These are phyloP conservation scores for Crithidia bombi DNA, from an alignment of 208 protist species.

Conservation along the genomic window DNA sequence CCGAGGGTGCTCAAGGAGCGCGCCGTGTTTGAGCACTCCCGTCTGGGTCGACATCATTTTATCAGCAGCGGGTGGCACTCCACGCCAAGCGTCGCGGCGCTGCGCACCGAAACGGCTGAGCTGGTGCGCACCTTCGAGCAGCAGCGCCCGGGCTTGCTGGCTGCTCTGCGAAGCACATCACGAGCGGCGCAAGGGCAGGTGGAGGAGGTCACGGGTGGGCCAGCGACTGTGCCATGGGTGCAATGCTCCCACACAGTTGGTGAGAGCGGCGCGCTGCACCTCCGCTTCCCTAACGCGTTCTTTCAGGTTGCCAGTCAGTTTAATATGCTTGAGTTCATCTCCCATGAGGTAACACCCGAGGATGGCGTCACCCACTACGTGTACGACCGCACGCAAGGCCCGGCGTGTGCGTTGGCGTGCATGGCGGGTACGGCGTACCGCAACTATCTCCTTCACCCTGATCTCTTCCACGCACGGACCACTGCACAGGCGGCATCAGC, in stretches of 20 bases:
- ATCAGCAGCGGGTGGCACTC: constrained; percentile 49
- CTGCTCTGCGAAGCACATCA: background rate
- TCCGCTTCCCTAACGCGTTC: constrained; percentile 34
- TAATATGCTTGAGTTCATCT: constrained; percentile 75
- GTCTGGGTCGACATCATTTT: constrained; percentile 1
- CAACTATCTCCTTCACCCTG: constrained; percentile 67
- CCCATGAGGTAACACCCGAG: constrained; percentile 40
- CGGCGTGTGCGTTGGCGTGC: constrained; percentile 66
- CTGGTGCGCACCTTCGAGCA: constrained; percentile 27
- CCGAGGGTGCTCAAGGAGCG: constrained; percentile 24
- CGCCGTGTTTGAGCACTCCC: constrained; percentile 25
- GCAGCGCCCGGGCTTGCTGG: constrained; percentile 31
- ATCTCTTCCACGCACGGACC: constrained; percentile 13
- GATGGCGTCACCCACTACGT: constrained; percentile 59
- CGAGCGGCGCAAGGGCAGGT: background rate
- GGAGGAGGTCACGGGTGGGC: background rate
- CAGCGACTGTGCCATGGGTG: background rate
- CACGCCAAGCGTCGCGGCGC: constrained; percentile 45
- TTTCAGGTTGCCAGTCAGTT: constrained; percentile 86
- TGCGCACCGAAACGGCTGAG: constrained; percentile 33
- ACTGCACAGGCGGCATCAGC: background rate
- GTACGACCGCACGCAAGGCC: constrained; percentile 70
- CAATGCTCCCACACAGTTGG: constrained; percentile 34
- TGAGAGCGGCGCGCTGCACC: constrained; percentile 31
- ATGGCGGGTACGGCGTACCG: constrained; percentile 64